Base-by-base conservation (phyloP, 352 stramenopile species). In the Thraustotheca clavata region DNA sequence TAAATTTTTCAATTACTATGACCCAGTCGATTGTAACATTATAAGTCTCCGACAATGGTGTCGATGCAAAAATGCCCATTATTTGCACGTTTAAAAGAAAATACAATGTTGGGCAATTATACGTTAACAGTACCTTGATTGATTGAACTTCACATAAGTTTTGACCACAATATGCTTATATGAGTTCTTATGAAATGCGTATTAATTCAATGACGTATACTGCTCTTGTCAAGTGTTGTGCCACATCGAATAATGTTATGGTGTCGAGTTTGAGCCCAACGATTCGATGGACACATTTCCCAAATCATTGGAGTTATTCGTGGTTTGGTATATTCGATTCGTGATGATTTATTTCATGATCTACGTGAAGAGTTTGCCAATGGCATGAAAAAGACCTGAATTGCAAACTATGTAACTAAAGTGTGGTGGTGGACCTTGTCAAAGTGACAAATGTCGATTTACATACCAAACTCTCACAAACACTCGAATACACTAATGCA, bases 211-310 rank as follows among this genome's bases (percentile, higher is more conserved):
- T 95, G 36, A 85, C 83, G 18, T 95, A 90, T 67, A 84, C 76
- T 33, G 89, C 86, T 46, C 75, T 76, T 0, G 79, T 90, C 41
- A 76, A 70, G 18, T 80, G 77, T 46, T 93, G 83, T 50, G 81
- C 83, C 8, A 95, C 86, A 8, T 77, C 72, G 8, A 84, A 95
- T 69, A 95, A 93, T 54, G 83, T 95, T 14, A 93, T 95, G 84
- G 80, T 1, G 78, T 86, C 63, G 86, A 76, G 55, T 94, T 94
- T 72, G 83, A 2, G 85, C 83, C 8, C 78, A 92, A 49, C 78
- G 80, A 40, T 92, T 94, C 47, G 83, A 95, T 46, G 82, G 91
- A 41, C 70, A 91, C n/a, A 73, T 93, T 31, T 88, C 89, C 67
- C 86, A 77, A 60, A 59, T 91, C 5, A 87, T 76, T 0, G 83